These are phyloP conservation scores for Geranium rotundifolium DNA, from an alignment of 345 rosid species.

Conservation along the genomic window DNA sequence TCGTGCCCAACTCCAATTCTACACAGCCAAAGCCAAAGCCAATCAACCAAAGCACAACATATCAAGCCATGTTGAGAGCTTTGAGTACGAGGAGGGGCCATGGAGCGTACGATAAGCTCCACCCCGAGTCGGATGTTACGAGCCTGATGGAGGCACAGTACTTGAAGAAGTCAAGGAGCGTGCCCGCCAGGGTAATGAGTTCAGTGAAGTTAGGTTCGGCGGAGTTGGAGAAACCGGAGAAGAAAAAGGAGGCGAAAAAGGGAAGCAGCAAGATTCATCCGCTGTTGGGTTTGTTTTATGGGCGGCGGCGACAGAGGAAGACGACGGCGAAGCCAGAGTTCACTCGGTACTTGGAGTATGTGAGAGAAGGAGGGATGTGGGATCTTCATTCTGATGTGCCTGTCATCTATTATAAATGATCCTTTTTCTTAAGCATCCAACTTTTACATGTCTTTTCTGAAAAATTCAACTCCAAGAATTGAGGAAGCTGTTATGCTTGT, in stretches of 20 bases:
- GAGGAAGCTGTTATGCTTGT: too few species aligned
- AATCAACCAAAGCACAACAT: too few species aligned
- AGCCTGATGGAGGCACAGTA: slow-evolving; percentile 13
- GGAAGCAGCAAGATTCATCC: slow-evolving; percentile 40
- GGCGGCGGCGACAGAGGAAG: slow-evolving; percentile 44
- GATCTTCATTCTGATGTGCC: slow-evolving; percentile 37
- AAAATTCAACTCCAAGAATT: too few species aligned
- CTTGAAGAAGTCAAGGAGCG: slow-evolving; percentile 33
- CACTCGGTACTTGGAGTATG: slow-evolving; percentile 56
- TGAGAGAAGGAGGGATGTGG: slow-evolving; percentile 70
- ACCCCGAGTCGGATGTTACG: slow-evolving; percentile 18
- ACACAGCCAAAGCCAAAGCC: too few species aligned
- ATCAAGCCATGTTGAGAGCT: slow-evolving; percentile 40
- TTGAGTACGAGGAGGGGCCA: slow-evolving; percentile 40
- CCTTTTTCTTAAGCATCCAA: too few species aligned
- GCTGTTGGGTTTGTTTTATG: slow-evolving; percentile 40
- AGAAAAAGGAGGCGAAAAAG: slow-evolving; percentile 24
- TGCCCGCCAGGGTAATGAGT: slow-evolving; percentile 29
- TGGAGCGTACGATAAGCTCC: slow-evolving; percentile 37
- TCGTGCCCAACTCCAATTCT: too few species aligned
- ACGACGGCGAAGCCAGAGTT: slow-evolving; percentile 57
- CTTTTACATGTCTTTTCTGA: too few species aligned
- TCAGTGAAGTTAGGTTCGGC: slow-evolving; percentile 8
- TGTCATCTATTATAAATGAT: slow-evolving; percentile 33
- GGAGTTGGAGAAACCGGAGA: not conserved